A percentile compares a stretch with the other conserved stretches of the same genome.
These are phyloP conservation scores for Lathyrus oleraceus DNA, from an alignment of 306 rosid genomes.

Conservation along the genomic window DNA sequence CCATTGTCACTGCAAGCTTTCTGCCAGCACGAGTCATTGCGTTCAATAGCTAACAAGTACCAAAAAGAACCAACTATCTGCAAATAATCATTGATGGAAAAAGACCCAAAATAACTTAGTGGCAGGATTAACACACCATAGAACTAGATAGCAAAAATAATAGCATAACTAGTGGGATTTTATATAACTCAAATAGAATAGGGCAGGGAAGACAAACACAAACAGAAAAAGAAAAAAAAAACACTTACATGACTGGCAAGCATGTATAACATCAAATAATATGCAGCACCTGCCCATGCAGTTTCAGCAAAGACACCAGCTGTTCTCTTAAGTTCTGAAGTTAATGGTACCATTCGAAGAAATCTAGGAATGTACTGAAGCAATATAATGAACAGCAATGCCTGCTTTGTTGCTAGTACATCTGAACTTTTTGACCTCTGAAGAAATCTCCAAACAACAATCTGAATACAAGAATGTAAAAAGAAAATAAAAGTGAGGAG, in stretches of 20 bases:
- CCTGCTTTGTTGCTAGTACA: slow-evolving; percentile 81
- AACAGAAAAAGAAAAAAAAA: slow-evolving; percentile 25
- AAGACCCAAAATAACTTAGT: slow-evolving; percentile 4
- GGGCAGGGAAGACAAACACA: slow-evolving; percentile 25
- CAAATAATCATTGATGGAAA: slow-evolving; percentile 33
- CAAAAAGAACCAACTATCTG: slow-evolving; percentile 97
- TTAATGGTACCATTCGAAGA: slow-evolving; percentile 73
- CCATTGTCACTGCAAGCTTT: slow-evolving; percentile 44
- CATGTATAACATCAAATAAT: slow-evolving; percentile 89
- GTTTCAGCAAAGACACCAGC: slow-evolving; percentile 98
- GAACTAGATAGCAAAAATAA: slow-evolving; percentile 19
- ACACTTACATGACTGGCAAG: slow-evolving; percentile 96
- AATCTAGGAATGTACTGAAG: slow-evolving; percentile 90
- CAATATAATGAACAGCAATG: slow-evolving; percentile 82
- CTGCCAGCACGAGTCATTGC: slow-evolving; percentile 96
- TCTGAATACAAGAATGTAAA: slow-evolving; percentile 54
- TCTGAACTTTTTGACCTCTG: slow-evolving; percentile 75
- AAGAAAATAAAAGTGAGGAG: slow-evolving; percentile 6
- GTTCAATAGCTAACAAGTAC: slow-evolving; percentile 91
- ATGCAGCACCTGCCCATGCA: slow-evolving; percentile 99
- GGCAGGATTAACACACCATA: slow-evolving; percentile 14
- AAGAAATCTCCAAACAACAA: slow-evolving; percentile 94
- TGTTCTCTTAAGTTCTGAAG: slow-evolving; percentile 96
- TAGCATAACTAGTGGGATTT: slow-evolving; percentile 9
- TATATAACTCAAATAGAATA: slow-evolving; percentile 20